phyloP scores from a whole-genome alignment of 2,329 filamentous ascomycete species.

The Aurifilum marmelostoma region DNA sequence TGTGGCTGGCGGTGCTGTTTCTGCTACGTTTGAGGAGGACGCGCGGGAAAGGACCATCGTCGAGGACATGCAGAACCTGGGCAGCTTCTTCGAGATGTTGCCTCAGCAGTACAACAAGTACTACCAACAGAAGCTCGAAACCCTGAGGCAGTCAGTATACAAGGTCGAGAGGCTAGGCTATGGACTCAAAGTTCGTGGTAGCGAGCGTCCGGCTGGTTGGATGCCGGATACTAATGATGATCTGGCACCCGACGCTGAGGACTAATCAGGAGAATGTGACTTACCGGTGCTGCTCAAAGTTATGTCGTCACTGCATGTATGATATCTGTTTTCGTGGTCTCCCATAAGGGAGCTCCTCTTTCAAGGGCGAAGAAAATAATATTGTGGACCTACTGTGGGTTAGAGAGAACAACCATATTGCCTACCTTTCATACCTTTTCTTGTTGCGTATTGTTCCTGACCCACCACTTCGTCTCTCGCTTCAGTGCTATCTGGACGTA shows the following conservation, averaged over 20 bases:
- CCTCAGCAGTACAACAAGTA: conserved; percentile 59
- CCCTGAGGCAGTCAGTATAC: conserved; percentile 85
- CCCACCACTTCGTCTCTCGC: conserved; percentile 24
- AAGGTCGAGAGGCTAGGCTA: conserved; percentile 95
- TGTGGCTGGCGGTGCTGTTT: conserved; percentile 42
- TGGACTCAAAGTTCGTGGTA: conserved; percentile 82
- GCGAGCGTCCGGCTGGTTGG: conserved; percentile 90
- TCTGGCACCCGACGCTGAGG: conserved; percentile 12
- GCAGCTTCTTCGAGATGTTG: conserved; percentile 76
- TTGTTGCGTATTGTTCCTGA: conserved; percentile 16
- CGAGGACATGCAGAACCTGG: conserved; percentile 77
- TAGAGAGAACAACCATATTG: too few species aligned
- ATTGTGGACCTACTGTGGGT: background rate
- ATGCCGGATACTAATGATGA: conserved; percentile 69
- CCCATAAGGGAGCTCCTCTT: background rate
- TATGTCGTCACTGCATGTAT: background rate
- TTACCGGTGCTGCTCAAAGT: background rate
- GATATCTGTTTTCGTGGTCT: background rate
- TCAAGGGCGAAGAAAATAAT: background rate
- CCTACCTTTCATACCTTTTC: conserved; percentile 14
- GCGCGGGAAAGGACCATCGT: conserved; percentile 63
- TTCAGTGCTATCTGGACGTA: conserved; percentile 20
- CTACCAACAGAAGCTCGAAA: conserved; percentile 78
- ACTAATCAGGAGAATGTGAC: background rate
- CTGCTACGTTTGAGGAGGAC: conserved; percentile 32